Base-by-base conservation (phyloP, 164 flowering plant genomes). In the Aristolochia californica region DNA sequence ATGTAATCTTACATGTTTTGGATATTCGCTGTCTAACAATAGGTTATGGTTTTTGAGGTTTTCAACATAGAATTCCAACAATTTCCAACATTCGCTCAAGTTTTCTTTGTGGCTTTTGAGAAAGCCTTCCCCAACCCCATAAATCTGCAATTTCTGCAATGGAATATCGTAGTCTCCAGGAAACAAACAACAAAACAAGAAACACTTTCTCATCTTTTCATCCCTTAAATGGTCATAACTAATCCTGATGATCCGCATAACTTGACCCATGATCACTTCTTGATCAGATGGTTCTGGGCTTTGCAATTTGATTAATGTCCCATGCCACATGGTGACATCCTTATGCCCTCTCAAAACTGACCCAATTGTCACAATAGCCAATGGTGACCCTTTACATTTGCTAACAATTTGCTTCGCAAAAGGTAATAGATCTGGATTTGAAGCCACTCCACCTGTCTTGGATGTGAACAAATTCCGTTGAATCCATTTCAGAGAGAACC, bases 321-420 rank as follows among this genome's bases (percentile, higher is more conserved):
- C 30, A 1, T 34, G 28, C 74, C 77, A 70, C 8, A 34, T 15
- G 2, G 3, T 2, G 0, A 9, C 7, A 13, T 44, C 45, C n/a
- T 15, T 1, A n/a, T 48, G 58, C 2, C 53, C 48, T 14, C 48
- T 5, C 23, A 74, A 44, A 45, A 70, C 69, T n/a, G 18, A 40
- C 9, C 56, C 77, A 10, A 74, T 22, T 1, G 70, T 59, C 2
- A 55, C 58, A 16, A 70, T 44, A 16, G 70, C 69, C 1, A 70
- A 21, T 5, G 74, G 77, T 48, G 65, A 21, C 0, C 72, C 68
- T 9, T 57, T 63, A 56, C 76, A 72, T 60, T 66, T 57, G 12
- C 24, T 26, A 10, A 30, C 62, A 18, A 72, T 53, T 0, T 60
- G 25, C 38, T 20, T 43, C 0, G 70, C 70, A 4, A 59, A 14